phyloP scores from a whole-genome alignment of 495 filamentous ascomycete genomes.

The Penicillium nucicola region DNA sequence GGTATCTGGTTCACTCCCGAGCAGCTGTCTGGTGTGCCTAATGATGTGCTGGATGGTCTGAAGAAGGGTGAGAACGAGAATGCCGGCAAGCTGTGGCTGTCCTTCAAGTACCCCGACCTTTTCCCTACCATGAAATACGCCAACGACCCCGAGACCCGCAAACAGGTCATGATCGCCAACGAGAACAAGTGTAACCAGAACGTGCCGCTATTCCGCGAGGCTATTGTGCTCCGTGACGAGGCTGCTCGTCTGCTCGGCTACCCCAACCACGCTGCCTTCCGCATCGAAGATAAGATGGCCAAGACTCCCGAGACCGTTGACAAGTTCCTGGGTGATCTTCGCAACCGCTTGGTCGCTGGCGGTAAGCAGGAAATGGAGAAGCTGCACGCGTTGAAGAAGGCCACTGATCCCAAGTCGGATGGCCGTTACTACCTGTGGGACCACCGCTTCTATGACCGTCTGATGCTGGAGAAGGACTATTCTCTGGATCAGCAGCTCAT shows the following conservation, averaged over 20 bases:
- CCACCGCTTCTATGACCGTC: slow-evolving; percentile 76
- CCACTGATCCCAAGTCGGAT: slow-evolving; percentile 62
- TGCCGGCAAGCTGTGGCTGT: slow-evolving; percentile 60
- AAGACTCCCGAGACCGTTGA: slow-evolving; percentile 85
- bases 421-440: slow-evolving; percentile 93
- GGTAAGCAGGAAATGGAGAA: slow-evolving; percentile 72
- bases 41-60: slow-evolving; percentile 59
- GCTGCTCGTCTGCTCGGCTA: slow-evolving; percentile 88
- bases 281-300: slow-evolving; percentile 96
- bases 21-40: slow-evolving; percentile 61
- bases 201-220: slow-evolving; percentile 78
- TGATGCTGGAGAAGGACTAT: slow-evolving; percentile 92
- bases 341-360: slow-evolving; percentile 68
- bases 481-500: slow-evolving; percentile 84
- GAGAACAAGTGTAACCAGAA: slow-evolving; percentile 89
- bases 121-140: slow-evolving; percentile 66
- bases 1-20: slow-evolving; percentile 63
- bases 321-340: slow-evolving; percentile 79
- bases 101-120: slow-evolving; percentile 69
- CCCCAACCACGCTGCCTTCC: slow-evolving; percentile 86
- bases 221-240: slow-evolving; percentile 86
- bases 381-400: slow-evolving; percentile 74
- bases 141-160: slow-evolving; percentile 54
- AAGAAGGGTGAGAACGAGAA: slow-evolving; percentile 72
- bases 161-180: slow-evolving; percentile 56